These are phyloP conservation scores for Leishmania braziliensis DNA, from an alignment of 208 protist species.

Conservation along the genomic window DNA sequence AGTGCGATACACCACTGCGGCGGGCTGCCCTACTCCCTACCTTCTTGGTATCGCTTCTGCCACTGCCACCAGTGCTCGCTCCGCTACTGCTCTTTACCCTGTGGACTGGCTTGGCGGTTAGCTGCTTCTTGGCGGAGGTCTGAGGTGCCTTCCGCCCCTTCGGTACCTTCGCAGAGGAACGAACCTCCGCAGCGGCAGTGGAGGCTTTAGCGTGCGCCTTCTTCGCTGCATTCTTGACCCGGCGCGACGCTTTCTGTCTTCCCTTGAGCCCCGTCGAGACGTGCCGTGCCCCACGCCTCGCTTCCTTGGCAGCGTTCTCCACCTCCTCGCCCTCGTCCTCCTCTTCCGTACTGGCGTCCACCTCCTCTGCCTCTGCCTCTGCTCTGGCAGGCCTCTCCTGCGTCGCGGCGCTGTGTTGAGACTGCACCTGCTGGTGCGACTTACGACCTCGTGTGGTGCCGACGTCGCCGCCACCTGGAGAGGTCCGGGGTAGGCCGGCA, in stretches of 20 bases:
- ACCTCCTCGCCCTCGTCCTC: not conserved
- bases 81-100: not conserved
- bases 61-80: not conserved
- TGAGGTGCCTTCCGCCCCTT: not conserved
- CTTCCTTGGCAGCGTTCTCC: not conserved
- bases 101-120: not conserved
- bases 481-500: not conserved
- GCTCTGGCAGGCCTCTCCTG: not conserved
- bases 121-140: not conserved
- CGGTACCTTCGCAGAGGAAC: not conserved
- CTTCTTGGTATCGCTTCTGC: not conserved
- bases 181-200: too few relatives aligned
- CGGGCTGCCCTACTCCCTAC: not conserved
- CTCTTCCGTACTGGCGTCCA: not conserved
- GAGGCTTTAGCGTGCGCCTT: not conserved
- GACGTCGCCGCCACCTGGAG: not conserved
- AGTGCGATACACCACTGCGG: constrained; percentile 16
- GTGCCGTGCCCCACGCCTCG: not conserved
- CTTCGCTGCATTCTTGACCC: constrained; percentile 7
- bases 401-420: not conserved
- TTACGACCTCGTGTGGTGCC: not conserved
- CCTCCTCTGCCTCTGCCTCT: constrained; percentile 3
- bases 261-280: not conserved
- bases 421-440: not conserved
- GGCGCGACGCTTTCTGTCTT: constrained; percentile 1